Evolutionary conservation across 1,284 basidiomycete genomes (phyloP).

Genomic region (Retiboletus flavoniger): DNA sequence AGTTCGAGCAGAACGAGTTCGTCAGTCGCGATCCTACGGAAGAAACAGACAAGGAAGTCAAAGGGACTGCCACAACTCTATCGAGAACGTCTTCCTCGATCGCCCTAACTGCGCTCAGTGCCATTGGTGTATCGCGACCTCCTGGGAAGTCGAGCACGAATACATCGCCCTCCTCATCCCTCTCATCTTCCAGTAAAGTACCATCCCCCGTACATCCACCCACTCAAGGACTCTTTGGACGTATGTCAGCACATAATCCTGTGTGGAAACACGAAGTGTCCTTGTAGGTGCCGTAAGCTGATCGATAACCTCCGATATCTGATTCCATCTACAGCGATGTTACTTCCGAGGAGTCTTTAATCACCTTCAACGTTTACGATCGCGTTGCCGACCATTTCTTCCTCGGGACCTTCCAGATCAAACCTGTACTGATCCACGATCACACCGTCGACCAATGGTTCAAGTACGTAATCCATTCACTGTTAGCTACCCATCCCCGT

Average conservation of each 20-base stretch:
- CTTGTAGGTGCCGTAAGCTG: conserved; percentile 64
- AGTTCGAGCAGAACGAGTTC: conserved; percentile 99
- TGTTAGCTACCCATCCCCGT: background rate
- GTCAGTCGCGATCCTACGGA: conserved; percentile 88
- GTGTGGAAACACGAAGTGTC: conserved; percentile 99
- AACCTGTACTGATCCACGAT: conserved; percentile 86
- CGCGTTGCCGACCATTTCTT: conserved; percentile 86
- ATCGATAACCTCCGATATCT: conserved; percentile 18
- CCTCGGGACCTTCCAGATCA: conserved; percentile 89
- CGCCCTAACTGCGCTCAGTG: conserved; percentile 66
- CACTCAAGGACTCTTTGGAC: conserved; percentile 58
- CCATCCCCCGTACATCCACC: conserved; percentile 33
- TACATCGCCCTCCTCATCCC: conserved; percentile 42
- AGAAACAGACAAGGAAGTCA: conserved; percentile 84
- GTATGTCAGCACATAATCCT: conserved; percentile 79
- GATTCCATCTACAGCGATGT: conserved; percentile 70
- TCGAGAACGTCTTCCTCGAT: conserved; percentile 59
- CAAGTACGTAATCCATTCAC: conserved; percentile 55
- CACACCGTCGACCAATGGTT: conserved; percentile 98
- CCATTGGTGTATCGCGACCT: conserved; percentile 53
- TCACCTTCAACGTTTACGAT: conserved; percentile 94
- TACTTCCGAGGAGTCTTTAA: conserved; percentile 83
- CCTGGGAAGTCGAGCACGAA: conserved; percentile 39
- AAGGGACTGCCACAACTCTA: conserved; percentile 68
- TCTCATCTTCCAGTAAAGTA: conserved; percentile 39